Evolutionary conservation across 768 basidiomycete species (phyloP).

Genomic region (Guyanaporus albipodus): DNA sequence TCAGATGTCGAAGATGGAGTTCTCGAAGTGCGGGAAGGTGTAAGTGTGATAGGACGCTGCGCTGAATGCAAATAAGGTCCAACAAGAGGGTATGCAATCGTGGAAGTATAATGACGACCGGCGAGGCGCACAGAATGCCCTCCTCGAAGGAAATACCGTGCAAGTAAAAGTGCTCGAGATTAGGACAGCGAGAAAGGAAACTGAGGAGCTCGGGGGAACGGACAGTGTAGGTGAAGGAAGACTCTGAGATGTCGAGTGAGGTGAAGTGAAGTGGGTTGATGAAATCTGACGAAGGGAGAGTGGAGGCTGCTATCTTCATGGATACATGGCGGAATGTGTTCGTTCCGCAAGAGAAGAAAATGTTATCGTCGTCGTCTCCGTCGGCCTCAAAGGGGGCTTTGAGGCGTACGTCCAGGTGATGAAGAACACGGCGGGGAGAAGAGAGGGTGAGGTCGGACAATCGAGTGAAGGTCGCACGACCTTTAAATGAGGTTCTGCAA

Average conservation of each 20-base stretch:
- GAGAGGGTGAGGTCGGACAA: constrained; percentile 22
- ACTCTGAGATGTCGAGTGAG: constrained; percentile 54
- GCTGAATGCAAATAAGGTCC: constrained; percentile 56
- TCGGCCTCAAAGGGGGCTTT: constrained; percentile 22
- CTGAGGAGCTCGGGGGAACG: constrained; percentile 50
- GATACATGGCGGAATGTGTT: constrained; percentile 35
- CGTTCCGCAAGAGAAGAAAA: constrained; percentile 33
- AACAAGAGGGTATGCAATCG: constrained; percentile 55
- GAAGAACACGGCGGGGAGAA: constrained; percentile 19
- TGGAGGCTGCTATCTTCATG: constrained; percentile 48
- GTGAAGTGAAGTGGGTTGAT: constrained; percentile 54
- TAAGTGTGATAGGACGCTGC: constrained; percentile 62
- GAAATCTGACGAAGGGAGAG: constrained; percentile 43
- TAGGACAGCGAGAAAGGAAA: constrained; percentile 60
- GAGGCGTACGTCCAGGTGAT: constrained; percentile 28
- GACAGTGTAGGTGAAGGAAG: constrained; percentile 35
- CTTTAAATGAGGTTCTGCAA: constrained; percentile 42
- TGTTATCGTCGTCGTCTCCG: constrained; percentile 16
- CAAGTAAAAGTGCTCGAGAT: constrained; percentile 55
- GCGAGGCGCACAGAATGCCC: constrained; percentile 22
- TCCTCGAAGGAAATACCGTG: constrained; percentile 51
- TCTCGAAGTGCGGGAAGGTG: constrained; percentile 54
- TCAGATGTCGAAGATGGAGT: constrained; percentile 63
- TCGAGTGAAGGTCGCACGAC: constrained; percentile 26
- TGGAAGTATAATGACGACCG: constrained; percentile 51